Base-by-base conservation (phyloP, 169 alveolate genomes). In the Theileria annulata region DNA sequence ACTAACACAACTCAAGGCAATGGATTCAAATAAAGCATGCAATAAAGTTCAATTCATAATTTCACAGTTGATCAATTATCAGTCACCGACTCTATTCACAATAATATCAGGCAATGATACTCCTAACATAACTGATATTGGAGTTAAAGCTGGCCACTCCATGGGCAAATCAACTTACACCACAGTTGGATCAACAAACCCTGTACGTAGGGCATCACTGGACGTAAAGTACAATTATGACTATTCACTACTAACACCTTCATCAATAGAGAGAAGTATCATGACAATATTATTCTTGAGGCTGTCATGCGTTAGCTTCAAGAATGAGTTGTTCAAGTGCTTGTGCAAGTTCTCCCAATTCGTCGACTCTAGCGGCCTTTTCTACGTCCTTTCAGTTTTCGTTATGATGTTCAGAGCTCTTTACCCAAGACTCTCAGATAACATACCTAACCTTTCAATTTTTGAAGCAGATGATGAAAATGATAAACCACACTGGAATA, bases 41-140 rank as follows among this genome's bases (percentile, higher is more conserved):
- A 35, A 62, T 31, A 81, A 81, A 66, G 79, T 81, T 12, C 85
- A 81, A 28, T 30, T 62, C 4, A 25, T 81, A 10, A 27, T 75
- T 4, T 48, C 77, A 58, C 75, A 73, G 51, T 25, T 77, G 0
- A 49, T 75, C 3, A 27, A 72, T 35, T 63, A 81, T 27, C 68
- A 81, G 59, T 27, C 74, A 5, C 83, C 83, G 8, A 21, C 51
- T 42, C 51, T 42, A 1, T 42, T 42, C 13, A 8, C 51, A 42
- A 42, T 42, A 10, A 42, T 42, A 1, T 42, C 51, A 1, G 51
- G 51, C 17, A 42, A 42, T 59, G 68, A 30, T 59, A 8, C 47
- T 59, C 68, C 68, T 42, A 42, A 42, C 51, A 1, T 42, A 42
- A 42, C 13, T 42, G 13, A 2, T 42, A 42, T 12, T 42, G 51